Evolutionary conservation across 2,329 filamentous ascomycete genomes (phyloP).

Genomic region (Cercospora zeae-maydis): DNA sequence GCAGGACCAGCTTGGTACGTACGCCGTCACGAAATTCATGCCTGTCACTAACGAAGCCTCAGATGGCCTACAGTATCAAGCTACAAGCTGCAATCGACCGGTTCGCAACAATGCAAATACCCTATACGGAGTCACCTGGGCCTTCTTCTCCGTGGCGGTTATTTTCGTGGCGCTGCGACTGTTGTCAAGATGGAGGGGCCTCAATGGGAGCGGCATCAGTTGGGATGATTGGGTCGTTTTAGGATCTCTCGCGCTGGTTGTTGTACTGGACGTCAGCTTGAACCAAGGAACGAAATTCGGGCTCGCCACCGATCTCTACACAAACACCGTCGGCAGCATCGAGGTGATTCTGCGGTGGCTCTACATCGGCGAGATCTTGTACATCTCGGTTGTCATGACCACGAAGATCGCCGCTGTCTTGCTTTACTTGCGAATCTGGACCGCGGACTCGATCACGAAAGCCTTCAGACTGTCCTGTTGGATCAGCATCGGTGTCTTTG

Average conservation of each 20-base stretch:
- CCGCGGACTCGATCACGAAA: conserved; percentile 18
- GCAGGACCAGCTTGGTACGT: conserved; percentile 11
- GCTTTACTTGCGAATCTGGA: conserved; percentile 24
- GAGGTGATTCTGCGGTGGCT: conserved; percentile 16
- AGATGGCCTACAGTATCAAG: conserved; percentile 15
- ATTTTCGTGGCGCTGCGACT: conserved; percentile 19
- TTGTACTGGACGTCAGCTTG: conserved; percentile 17
- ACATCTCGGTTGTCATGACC: conserved; percentile 20
- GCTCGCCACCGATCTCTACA: conserved; percentile 11
- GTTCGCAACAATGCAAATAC: conserved; percentile 7
- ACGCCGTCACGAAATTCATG: background rate
- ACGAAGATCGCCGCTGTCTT: conserved; percentile 22
- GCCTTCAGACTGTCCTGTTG: conserved; percentile 20
- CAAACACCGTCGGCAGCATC: conserved; percentile 5
- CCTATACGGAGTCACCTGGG: conserved; percentile 19
- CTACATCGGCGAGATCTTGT: conserved; percentile 22
- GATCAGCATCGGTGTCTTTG: conserved; percentile 17
- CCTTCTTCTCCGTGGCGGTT: conserved; percentile 15
- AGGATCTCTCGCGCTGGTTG: conserved; percentile 13
- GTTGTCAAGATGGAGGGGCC: conserved; percentile 15
- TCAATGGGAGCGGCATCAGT: conserved; percentile 21
- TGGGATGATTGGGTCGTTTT: conserved; percentile 24
- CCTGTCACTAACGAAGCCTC: background rate
- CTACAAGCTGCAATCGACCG: conserved; percentile 8
- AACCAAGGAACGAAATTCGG: conserved; percentile 10